A percentile compares a stretch with the other conserved stretches of the same genome.
These are phyloP conservation scores for Melaleuca alternifolia DNA, from an alignment of 345 rosid species.

Conservation along the genomic window DNA sequence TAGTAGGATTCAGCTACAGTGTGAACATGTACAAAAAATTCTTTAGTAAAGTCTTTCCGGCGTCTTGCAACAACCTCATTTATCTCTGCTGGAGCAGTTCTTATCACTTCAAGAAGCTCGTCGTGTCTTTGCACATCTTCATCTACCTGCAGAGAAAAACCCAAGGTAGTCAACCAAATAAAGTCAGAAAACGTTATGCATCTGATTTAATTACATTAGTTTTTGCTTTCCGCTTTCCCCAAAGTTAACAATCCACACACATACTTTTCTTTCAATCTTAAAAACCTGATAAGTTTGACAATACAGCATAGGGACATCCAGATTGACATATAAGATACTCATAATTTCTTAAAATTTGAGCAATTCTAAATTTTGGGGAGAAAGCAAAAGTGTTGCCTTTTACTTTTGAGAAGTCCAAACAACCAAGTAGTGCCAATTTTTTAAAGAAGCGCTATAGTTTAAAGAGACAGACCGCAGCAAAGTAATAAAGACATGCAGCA, in stretches of 20 bases:
- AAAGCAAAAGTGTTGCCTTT: background rate
- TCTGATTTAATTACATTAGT: background rate
- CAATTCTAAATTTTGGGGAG: background rate
- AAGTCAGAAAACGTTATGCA: background rate
- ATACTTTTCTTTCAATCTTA: background rate
- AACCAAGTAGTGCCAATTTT: background rate
- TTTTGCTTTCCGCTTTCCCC: background rate
- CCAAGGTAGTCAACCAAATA: background rate
- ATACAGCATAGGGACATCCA: background rate
- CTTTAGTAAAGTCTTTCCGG: conserved; percentile 85
- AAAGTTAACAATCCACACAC: background rate
- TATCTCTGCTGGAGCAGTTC: conserved; percentile 44
- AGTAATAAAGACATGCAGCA: background rate
- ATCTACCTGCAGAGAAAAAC: conserved; percentile 43
- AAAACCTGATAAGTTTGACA: background rate
- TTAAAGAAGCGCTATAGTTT: background rate
- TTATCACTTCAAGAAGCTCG: conserved; percentile 65
- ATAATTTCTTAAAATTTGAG: background rate
- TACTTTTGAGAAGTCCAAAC: background rate
- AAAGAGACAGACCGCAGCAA: background rate
- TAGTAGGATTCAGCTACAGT: conserved; percentile 64
- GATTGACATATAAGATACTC: background rate
- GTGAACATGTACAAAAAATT: conserved; percentile 72
- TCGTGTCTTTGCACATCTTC: conserved; percentile 77
- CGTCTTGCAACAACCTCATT: conserved; percentile 59